phyloP scores from a whole-genome alignment of 805 yeast genomes.

The Starmerella apicola region DNA sequence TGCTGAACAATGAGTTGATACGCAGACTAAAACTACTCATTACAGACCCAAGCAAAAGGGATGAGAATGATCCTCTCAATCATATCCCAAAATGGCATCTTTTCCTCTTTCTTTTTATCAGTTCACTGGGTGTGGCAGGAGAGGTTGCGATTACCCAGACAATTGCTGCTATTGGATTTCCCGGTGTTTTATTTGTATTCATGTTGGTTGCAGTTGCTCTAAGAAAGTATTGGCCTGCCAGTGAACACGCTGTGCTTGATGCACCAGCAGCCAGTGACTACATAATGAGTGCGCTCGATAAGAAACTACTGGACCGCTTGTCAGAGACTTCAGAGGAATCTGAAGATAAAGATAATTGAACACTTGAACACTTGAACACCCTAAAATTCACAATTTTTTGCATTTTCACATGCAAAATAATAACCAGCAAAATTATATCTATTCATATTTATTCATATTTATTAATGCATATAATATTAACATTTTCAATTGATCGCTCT shows the following conservation, averaged over 20 bases:
- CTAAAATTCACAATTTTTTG: background rate
- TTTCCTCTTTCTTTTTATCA: conserved; percentile 42
- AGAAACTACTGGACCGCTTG: conserved; percentile 3
- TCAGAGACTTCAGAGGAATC: background rate
- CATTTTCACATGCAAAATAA: too few relatives aligned
- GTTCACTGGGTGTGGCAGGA: conserved; percentile 55
- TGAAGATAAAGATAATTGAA: background rate
- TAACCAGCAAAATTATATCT: too few relatives aligned
- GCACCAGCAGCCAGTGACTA: conserved; percentile 36
- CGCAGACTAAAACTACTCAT: conserved; percentile 49
- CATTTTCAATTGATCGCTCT: background rate
- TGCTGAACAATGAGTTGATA: conserved; percentile 54
- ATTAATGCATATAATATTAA: background rate
- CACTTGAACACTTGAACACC: background rate
- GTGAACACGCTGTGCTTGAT: conserved; percentile 54
- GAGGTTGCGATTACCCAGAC: conserved; percentile 83
- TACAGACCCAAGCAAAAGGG: conserved; percentile 40
- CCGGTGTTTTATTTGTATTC: conserved; percentile 58
- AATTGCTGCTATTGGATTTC: conserved; percentile 87
- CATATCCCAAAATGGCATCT: conserved; percentile 31
- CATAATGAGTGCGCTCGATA: conserved; percentile 30
- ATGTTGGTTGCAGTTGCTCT: conserved; percentile 55
- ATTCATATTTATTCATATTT: background rate
- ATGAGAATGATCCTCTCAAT: conserved; percentile 26
- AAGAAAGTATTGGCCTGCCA: conserved; percentile 47